Percentiles rank a stretch among this genome's conserved stretches.
These are phyloP conservation scores for Boletus fagicola DNA, from an alignment of 768 basidiomycete genomes.

Conservation along the genomic window DNA sequence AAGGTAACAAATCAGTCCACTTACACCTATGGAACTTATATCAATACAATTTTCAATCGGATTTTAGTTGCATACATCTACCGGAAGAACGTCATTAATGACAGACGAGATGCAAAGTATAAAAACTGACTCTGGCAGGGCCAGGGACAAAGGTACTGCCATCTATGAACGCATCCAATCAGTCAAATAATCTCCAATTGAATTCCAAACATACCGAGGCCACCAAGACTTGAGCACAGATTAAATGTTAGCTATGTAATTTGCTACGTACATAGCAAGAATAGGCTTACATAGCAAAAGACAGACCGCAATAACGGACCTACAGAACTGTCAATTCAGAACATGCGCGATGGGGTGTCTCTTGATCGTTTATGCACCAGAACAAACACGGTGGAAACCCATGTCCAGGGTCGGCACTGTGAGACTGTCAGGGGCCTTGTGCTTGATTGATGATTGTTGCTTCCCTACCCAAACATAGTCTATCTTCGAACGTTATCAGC, in stretches of 20 bases:
- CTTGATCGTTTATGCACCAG: background rate
- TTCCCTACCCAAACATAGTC: constrained; percentile 3
- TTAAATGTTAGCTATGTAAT: background rate
- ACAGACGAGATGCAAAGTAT: background rate
- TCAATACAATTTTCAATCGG: background rate
- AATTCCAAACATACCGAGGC: background rate
- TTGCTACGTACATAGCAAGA: too few relatives aligned
- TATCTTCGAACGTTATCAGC: background rate
- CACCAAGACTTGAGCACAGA: background rate
- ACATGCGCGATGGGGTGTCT: too few relatives aligned
- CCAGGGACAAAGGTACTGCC: background rate
- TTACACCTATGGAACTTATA: background rate
- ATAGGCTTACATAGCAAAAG: background rate
- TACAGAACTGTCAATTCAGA: background rate
- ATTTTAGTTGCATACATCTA: background rate
- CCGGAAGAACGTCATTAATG: background rate
- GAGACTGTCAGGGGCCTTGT: background rate
- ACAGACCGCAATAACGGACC: background rate
- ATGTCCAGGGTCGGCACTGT: background rate
- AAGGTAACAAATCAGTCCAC: background rate
- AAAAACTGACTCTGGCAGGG: background rate
- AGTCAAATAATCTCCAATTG: background rate
- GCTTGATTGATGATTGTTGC: background rate
- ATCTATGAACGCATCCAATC: background rate
- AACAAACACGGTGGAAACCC: background rate